Evolutionary conservation across 192 early-diverging fungal species (phyloP), one percentile per base, ranked within the genome.

Genomic region (Podila epigama): DNA sequence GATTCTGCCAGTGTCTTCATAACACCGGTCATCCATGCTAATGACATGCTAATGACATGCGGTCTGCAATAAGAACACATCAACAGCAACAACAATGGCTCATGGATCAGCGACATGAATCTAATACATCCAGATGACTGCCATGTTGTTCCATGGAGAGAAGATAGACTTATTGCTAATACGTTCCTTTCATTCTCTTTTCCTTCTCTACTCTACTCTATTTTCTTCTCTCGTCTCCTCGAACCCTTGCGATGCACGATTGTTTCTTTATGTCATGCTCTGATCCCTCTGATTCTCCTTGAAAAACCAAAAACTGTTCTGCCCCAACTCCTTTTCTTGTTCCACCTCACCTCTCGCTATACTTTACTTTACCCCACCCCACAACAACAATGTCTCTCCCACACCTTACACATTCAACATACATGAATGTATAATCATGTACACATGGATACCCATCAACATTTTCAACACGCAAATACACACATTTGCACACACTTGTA

Each of bases 291-390:
- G 50, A 8, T 15, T 41, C 39, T 29, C 18, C 10, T 28, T 6
- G 37, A 29, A 35, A 29, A 67, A 67, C 56, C 56, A 67, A 20
- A 54, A 40, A 16, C 33, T 22, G 8, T 12, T 20, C 13, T 66
- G 37, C 10, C 37, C 39, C n/a, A 10, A 15, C 44, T 10, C 28
- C n/a, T 31, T 5, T 22, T 35, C 37, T 31, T 41, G 3, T 28
- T 53, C 16, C 8, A n/a, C 25, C 9, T 22, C 32, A 12, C 22
- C 53, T 13, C 34, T n/a, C 29, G 8, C 34, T 13, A 27, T 4
- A 13, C 6, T 55, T 31, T 32, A 31, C 11, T 16, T n/a, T 16
- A 10, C 33, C 32, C 16, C 16, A 18, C 28, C 5, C 7, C 55
- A 4, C n/a, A 13, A 34, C 5, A 11, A 3, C 12, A 15, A 18